Evolutionary conservation across 2,329 filamentous ascomycete genomes (phyloP), one percentile per base, ranked within the genome.

Genomic region (Fusarium avenaceum): DNA sequence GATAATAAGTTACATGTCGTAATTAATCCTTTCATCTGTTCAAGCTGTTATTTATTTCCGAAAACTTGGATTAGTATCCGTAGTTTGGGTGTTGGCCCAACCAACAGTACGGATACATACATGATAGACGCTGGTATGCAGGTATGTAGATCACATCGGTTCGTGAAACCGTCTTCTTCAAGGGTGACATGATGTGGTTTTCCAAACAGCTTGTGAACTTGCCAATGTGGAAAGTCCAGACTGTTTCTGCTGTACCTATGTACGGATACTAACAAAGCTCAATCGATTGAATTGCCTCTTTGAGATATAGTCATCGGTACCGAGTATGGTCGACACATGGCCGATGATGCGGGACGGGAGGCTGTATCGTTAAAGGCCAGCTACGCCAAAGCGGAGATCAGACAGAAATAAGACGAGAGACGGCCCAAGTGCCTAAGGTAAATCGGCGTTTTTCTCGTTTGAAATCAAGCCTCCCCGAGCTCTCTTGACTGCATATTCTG

Each of bases 111-210:
- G 9, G 28, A 11, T 30, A 30, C 10, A 13, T 30, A 13, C 52
- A 42, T 30, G n/a, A 7, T n/a, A 43, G 35, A 30, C 33, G 44
- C 30, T 55, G 45, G 38, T 40, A 66, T 60, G 55, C 55, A 49
- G 63, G 53, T 45, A 70, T 68, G 67, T 48, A 57, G 67, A 68
- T 68, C 58, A 57, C 33, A 57, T 45, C 39, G 64, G 40, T 17
- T 39, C 19, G 24, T 60, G 40, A 51, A 63, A 47, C 33, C 46
- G 43, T 63, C 35, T 54, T 33, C 32, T 22, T 9, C 14, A 33
- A 50, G 9, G 26, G 26, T 35, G 50, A 62, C 40, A 63, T 54
- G 50, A 59, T 46, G 24, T 42, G 24, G 39, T 39, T 32, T 33
- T 40, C 28, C 47, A 61, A 39, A 58, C 62, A 15, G n/a, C 35